A percentile compares a stretch with the other conserved stretches of the same genome.
These are phyloP conservation scores for Lentithecium fluviatile DNA, from an alignment of 495 filamentous ascomycete genomes.

Conservation along the genomic window DNA sequence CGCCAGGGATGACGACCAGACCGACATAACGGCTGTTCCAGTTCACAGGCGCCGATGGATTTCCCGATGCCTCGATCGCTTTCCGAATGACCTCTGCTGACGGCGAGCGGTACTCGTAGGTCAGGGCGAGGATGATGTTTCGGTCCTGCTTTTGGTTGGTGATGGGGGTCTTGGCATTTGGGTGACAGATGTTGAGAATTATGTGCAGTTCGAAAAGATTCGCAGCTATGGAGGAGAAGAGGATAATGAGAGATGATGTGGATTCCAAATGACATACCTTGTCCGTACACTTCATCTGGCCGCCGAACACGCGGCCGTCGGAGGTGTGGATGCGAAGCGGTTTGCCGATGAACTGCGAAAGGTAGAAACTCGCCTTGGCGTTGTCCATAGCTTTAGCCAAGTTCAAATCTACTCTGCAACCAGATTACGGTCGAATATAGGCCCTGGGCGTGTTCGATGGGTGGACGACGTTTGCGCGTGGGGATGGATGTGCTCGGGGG, in stretches of 20 bases:
- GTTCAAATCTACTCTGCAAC: background rate
- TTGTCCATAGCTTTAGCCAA: conserved; percentile 26
- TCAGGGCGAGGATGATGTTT: conserved; percentile 81
- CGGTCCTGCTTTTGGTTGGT: conserved; percentile 53
- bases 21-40: conserved; percentile 86
- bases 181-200: too few species aligned
- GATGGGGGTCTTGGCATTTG: background rate
- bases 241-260: background rate
- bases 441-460: background rate
- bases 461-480: background rate
- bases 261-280: conserved; percentile 53
- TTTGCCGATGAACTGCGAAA: conserved; percentile 56
- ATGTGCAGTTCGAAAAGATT: too few species aligned
- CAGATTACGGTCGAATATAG: background rate
- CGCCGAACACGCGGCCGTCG: conserved; percentile 85
- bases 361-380: conserved; percentile 30
- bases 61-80: conserved; percentile 25
- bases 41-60: conserved; percentile 53
- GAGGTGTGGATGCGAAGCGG: conserved; percentile 76
- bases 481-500: background rate
- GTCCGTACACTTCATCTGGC: conserved; percentile 91
- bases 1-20: conserved; percentile 84
- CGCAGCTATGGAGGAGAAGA: too few species aligned
- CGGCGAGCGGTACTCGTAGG: conserved; percentile 83
- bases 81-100: conserved; percentile 38